Base-by-base conservation (phyloP, 2,329 filamentous ascomycete species). In the Pochonia chlamydosporia region DNA sequence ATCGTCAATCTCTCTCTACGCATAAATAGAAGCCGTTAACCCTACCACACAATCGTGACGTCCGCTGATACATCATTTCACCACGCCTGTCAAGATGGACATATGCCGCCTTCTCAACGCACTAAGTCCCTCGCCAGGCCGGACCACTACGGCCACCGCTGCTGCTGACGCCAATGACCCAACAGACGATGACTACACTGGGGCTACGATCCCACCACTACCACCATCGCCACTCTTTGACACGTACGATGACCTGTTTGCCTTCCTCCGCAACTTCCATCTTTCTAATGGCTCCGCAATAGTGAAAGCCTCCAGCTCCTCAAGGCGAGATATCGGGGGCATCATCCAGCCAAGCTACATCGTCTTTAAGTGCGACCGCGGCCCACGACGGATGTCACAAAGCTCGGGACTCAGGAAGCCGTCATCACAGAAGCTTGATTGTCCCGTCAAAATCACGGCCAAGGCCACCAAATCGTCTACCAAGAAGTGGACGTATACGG, bases 171-270 rank as follows among this genome's bases (percentile, higher is more conserved):
- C 42, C 26, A 44, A 44, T 20, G 42, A 44, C 42, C 42, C 26
- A 44, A 44, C 6, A 44, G 42, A 44, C 26, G 14, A 44, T 44
- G 21, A 44, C n/a, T n/a, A 16, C 35, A 44, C 42, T 44, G 14
- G 42, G 42, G 42, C 25, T 44, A 44, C 42, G 25, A 44, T 44
- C 25, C 42, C 21, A 44, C 21, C 33, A 44, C 16, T 44, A 26
- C 42, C 26, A 21, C 42, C n/a, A 16, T 44, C 21, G 26, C 25
- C 21, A 44, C 42, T 44, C 26, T 44, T 44, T 44, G 21, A 44
- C 26, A 44, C 26, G 14, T 44, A 44, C 23, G 42, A 44, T 44
- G 26, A 44, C 42, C 42, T 33, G 14, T 44, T 35, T 44, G 42
- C 42, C 13, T 44, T 33, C n/a, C 42, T 44, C 42, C 26, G n/a